phyloP scores from a whole-genome alignment of 2,329 filamentous ascomycete genomes.

The Colletotrichum neosansevieriae region DNA sequence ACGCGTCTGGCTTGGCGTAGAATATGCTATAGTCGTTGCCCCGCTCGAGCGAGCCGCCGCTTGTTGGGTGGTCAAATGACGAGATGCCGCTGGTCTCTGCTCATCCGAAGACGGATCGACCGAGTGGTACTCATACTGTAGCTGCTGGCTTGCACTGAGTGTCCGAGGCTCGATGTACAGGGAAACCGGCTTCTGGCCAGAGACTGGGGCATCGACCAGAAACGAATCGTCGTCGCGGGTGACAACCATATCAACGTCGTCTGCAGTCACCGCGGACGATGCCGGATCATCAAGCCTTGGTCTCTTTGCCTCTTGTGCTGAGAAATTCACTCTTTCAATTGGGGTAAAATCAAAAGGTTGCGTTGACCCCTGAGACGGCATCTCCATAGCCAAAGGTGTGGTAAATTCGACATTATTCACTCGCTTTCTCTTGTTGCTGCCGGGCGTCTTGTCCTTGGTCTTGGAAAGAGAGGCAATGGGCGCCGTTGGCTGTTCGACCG shows the following conservation, averaged over 20 bases:
- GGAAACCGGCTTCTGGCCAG: slow-evolving; percentile 41
- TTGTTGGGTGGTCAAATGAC: slow-evolving; percentile 28
- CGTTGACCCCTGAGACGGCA: slow-evolving; percentile 26
- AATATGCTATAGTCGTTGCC: slow-evolving; percentile 50
- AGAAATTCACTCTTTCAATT: slow-evolving; percentile 6
- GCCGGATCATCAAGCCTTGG: neutral
- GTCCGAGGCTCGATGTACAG: slow-evolving; percentile 51
- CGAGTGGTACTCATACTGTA: slow-evolving; percentile 53
- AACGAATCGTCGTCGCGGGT: slow-evolving; percentile 34
- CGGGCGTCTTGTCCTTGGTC: slow-evolving; percentile 8
- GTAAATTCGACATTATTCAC: slow-evolving; percentile 23
- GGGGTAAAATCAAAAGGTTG: slow-evolving; percentile 35
- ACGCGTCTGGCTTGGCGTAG: slow-evolving; percentile 50
- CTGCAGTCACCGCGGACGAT: slow-evolving; percentile 9
- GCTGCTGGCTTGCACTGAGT: slow-evolving; percentile 53
- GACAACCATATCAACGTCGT: slow-evolving; percentile 44
- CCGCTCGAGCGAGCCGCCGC: slow-evolving; percentile 45
- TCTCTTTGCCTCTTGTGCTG: neutral
- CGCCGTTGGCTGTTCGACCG: slow-evolving; percentile 43
- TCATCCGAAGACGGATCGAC: slow-evolving; percentile 43
- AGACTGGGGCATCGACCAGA: slow-evolving; percentile 20
- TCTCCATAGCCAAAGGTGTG: slow-evolving; percentile 14
- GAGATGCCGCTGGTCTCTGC: slow-evolving; percentile 18
- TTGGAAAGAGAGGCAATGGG: slow-evolving; percentile 10
- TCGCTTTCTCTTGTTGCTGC: slow-evolving; percentile 32